phyloP scores from a whole-genome alignment of 176 grass and related monocot species.

The Carex littledalei region DNA sequence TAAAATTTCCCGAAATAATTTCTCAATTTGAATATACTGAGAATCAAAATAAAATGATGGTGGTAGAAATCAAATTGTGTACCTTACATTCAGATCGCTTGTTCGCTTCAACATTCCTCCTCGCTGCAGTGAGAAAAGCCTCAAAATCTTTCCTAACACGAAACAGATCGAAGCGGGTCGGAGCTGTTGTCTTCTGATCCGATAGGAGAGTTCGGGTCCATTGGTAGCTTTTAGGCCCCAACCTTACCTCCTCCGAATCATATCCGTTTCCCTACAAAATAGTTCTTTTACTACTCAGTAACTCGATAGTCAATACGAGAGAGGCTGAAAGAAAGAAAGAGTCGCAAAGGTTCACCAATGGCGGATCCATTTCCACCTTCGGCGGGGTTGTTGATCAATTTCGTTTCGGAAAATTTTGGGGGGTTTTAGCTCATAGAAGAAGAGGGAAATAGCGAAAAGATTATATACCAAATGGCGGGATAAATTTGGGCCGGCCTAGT shows the following conservation, averaged over 20 bases:
- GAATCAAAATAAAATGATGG: too few relatives aligned
- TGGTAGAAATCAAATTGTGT: background rate
- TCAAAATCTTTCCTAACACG: background rate
- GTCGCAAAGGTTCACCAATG: too few relatives aligned
- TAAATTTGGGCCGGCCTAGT: too few relatives aligned
- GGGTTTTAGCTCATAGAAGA: too few relatives aligned
- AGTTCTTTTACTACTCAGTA: background rate
- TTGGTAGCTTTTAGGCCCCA: background rate
- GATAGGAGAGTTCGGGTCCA: background rate
- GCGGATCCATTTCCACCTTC: too few relatives aligned
- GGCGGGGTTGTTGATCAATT: too few relatives aligned
- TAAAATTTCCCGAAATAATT: background rate
- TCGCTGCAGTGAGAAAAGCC: background rate
- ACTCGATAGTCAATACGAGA: background rate
- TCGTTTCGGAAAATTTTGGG: background rate
- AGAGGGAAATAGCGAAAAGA: too few relatives aligned
- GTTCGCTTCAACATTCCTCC: too few relatives aligned
- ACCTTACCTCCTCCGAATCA: background rate
- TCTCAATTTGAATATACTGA: background rate
- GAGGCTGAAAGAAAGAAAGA: background rate
- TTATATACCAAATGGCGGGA: too few relatives aligned
- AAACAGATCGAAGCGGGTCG: background rate
- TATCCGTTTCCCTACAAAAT: background rate
- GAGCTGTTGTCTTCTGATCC: background rate
- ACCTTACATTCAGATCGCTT: background rate